Evolutionary conservation across 1,139 yeast species (phyloP).

Genomic region (Candida frijolesensis): DNA sequence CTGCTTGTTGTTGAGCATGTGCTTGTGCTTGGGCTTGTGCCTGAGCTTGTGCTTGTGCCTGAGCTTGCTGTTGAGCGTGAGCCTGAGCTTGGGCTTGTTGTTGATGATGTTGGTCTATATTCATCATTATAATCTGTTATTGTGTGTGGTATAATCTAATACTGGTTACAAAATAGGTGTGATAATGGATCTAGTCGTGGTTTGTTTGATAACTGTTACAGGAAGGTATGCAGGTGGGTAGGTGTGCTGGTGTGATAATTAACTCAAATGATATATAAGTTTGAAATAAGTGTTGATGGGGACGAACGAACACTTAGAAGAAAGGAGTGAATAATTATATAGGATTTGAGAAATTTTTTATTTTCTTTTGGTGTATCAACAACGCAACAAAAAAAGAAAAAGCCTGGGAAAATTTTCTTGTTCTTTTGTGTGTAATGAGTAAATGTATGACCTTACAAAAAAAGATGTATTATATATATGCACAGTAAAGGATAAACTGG

Average conservation of each 20-base stretch:
- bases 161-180: not conserved
- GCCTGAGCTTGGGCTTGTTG: slow-evolving; percentile 2
- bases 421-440: not conserved
- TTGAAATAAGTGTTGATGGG: not conserved
- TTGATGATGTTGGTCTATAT: slow-evolving; percentile 6
- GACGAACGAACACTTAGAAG: too few species aligned
- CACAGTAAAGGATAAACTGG: not conserved
- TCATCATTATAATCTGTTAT: not conserved
- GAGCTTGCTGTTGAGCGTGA: not conserved
- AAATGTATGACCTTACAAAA: not conserved
- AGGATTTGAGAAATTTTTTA: slow-evolving; percentile 1
- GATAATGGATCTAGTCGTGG: not conserved
- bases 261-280: slow-evolving; percentile 3
- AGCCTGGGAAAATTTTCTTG: not conserved
- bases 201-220: not conserved
- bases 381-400: not conserved
- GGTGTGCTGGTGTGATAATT: not conserved
- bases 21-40: slow-evolving; percentile 3
- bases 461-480: not conserved
- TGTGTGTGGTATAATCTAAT: not conserved
- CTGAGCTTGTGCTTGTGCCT: not conserved
- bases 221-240: not conserved
- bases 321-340: slow-evolving; percentile 4
- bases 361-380: not conserved
- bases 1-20: not conserved